Percentiles rank a stretch among this genome's conserved stretches.
Conservation (phyloP, 768 basidiomycete genomes). For the Sarcodon sp. region DNA sequence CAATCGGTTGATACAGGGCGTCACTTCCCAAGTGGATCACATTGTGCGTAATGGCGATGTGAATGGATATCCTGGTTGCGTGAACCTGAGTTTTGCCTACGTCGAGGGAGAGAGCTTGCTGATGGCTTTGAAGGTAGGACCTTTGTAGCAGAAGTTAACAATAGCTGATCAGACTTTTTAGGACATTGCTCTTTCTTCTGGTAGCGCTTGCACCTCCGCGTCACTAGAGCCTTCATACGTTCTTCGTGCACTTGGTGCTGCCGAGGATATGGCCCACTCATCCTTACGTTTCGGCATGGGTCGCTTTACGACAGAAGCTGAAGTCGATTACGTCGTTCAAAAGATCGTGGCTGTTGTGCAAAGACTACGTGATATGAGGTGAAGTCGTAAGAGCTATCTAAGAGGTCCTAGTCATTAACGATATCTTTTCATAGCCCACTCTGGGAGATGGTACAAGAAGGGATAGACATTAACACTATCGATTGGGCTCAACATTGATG, state of each 20-base stretch:
- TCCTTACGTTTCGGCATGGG: conserved; percentile 96
- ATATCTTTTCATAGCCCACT: conserved; percentile 45
- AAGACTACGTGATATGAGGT: conserved; percentile 90
- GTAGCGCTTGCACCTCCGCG: conserved; percentile 96
- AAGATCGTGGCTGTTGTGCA: conserved; percentile 84
- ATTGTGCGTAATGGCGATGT: conserved; percentile 92
- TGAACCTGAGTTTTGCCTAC: conserved; percentile 92
- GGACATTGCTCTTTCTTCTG: conserved; percentile 96
- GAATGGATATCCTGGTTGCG: conserved; percentile 88
- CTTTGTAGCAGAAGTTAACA: not conserved
- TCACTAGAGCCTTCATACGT: conserved; percentile 98
- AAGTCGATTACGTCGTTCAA: conserved; percentile 87
- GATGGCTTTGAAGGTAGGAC: conserved; percentile 87
- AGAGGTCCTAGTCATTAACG: conserved; percentile 4
- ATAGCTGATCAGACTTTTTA: conserved; percentile 15
- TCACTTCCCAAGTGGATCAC: conserved; percentile 76
- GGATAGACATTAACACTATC: conserved; percentile 90
- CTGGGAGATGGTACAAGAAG: conserved; percentile 99
- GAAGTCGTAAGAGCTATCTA: conserved; percentile 8
- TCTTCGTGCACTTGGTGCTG: conserved; percentile 87
- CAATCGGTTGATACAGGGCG: conserved; percentile 66
- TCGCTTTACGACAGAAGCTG: conserved; percentile 94
- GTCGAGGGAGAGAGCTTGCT: conserved; percentile 95
- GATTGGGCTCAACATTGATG: conserved; percentile 73
- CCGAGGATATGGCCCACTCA: conserved; percentile 98